Evolutionary conservation across 2,329 filamentous ascomycete genomes (phyloP), one percentile per base, ranked within the genome.

Genomic region (Trichoderma lentiforme): DNA sequence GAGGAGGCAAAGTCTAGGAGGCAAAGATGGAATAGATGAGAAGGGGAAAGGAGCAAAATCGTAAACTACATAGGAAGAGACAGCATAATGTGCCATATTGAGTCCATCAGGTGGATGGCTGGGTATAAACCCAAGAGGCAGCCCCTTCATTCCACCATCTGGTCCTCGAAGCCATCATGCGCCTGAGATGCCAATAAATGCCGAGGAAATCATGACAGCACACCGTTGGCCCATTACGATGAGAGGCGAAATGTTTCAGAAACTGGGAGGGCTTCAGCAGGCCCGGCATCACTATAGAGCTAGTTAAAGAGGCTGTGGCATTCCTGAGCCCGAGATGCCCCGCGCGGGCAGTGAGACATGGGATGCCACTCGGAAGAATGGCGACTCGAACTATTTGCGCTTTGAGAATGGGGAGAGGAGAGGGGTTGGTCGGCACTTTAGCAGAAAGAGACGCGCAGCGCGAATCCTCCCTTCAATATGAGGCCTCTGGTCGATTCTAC

Each of bases 141-240:
- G 18, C 75, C 80, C 81, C 81, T 82, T 80, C 81, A 82, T 82
- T 82, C 81, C 81, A 78, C 70, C 66, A 78, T 61, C 58, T 65
- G 72, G 72, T 73, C 72, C 77, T 75, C 75, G 61, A 64, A 70
- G 73, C 75, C 73, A 76, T 76, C 76, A 73, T 76, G 74, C 67
- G 11, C 15, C 28, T 24, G 71, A 71, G 74, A 71, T 72, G 71
- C 72, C 71, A 62, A 66, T 63, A 67, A 67, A 67, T 67, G 64
- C 39, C 61, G 36, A 62, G 30, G 62, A 68, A 73, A 53, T 60
- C 70, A 47, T 32, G 60, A 60, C 15, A 28, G 62, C 34, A 12
- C 30, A 60, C 62, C 26, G 70, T 64, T 24, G 53, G 60, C 68
- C 73, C 80, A 81, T 80, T 76, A 70, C 77, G 71, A 61, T 53